Evolutionary conservation across 1,284 basidiomycete species (phyloP), one percentile per base, ranked within the genome.

Genomic region (Paramarasmius palmivorus): DNA sequence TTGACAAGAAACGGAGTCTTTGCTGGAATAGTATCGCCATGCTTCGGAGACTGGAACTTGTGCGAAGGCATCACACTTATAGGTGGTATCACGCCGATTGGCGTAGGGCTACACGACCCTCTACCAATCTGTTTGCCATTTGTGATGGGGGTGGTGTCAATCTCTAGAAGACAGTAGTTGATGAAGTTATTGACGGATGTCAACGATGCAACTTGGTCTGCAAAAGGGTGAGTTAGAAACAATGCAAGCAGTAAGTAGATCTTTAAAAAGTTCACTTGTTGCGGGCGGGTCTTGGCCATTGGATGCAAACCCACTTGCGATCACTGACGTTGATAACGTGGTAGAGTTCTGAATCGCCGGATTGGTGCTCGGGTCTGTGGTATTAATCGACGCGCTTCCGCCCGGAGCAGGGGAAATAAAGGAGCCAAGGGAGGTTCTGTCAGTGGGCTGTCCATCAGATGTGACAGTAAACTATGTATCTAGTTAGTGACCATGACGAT

Each of bases 171-270:
- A 40, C 50, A 51, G 20, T 17, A 44, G 34, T 51, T 51, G 10
- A 51, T 51, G 29, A 42, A 51, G 40, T 51, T 51, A 34, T 51
- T 51, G 22, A 15, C 44, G 3, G 50, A 51, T 19, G 50, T 44
- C 23, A 44, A 20, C 4, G 50, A 51, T 14, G 26, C n/a, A 35
- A 34, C 25, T n/a, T 51, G 50, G 25, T 29, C 38, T 51, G 12
- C 15, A 7, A 34, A 15, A 44, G 23, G 8, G 29, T 39, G 19
- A 32, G 23, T 51, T 6, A 42, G 29, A n/a, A 15, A 29, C 19
- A 35, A 25, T 29, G 9, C 37, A 20, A 3, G n/a, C 19, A 41
- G 22, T 22, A 6, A 22, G 14, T n/a, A n/a, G n/a, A n/a, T n/a
- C n/a, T n/a, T n/a, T n/a, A n/a, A n/a, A n/a, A 14, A 8, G 15